phyloP scores from a whole-genome alignment of 169 alveolate genomes.

The Babesia bovis region DNA sequence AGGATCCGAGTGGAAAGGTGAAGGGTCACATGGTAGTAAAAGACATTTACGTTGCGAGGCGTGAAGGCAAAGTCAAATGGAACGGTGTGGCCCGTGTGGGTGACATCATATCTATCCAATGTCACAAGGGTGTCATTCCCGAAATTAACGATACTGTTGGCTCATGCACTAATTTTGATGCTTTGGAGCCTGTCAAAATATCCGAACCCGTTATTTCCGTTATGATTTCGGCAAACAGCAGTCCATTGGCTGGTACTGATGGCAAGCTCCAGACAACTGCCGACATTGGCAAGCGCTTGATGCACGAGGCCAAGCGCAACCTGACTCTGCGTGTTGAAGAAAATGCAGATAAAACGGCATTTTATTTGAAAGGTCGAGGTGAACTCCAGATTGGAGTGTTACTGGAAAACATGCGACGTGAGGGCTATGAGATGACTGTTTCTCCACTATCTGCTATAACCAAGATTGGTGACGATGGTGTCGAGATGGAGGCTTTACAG shows the following conservation, averaged over 20 bases:
- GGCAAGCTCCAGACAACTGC: slow-evolving; percentile 82
- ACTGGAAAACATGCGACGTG: slow-evolving; percentile 94
- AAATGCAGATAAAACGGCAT: slow-evolving; percentile 74
- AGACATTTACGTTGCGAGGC: slow-evolving; percentile 72
- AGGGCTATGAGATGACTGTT: slow-evolving; percentile 91
- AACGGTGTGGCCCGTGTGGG: slow-evolving; percentile 69
- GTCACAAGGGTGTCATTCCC: slow-evolving; percentile 76
- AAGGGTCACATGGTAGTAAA: slow-evolving; percentile 72
- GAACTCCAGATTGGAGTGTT: slow-evolving; percentile 93
- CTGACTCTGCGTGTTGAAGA: slow-evolving; percentile 86
- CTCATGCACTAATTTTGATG: slow-evolving; percentile 53
- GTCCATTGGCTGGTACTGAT: slow-evolving; percentile 91
- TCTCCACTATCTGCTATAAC: slow-evolving; percentile 88
- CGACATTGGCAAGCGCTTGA: slow-evolving; percentile 87
- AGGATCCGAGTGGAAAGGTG: slow-evolving; percentile 56
- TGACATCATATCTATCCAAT: slow-evolving; percentile 75
- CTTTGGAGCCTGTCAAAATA: slow-evolving; percentile 82
- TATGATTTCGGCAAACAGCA: slow-evolving; percentile 83
- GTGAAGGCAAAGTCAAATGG: slow-evolving; percentile 66
- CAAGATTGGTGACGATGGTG: slow-evolving; percentile 76
- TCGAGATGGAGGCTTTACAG: slow-evolving; percentile 85
- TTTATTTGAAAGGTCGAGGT: slow-evolving; percentile 90
- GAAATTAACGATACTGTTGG: slow-evolving; percentile 78
- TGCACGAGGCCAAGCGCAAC: slow-evolving; percentile 87
- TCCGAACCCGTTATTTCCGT: slow-evolving; percentile 92